Conservation (phyloP, 202 grass and related monocot genomes). For the Panicum hallii region DNA sequence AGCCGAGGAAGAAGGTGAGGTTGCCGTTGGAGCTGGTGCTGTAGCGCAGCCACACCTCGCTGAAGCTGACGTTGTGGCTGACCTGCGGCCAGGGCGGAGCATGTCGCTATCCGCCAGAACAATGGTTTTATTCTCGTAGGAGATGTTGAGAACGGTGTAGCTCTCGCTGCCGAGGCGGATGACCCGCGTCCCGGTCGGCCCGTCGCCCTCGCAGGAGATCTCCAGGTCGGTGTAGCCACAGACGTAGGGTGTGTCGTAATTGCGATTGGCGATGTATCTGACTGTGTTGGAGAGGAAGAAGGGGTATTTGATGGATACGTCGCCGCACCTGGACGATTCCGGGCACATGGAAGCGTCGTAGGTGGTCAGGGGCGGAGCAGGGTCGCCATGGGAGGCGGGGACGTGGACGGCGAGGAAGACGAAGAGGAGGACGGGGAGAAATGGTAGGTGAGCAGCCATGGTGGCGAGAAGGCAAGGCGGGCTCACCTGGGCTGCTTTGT, state of each 20-base stretch:
- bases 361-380: background rate
- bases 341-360: conserved; percentile 23
- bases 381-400: conserved; percentile 16
- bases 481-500: too few relatives aligned
- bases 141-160: conserved; percentile 40
- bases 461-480: background rate
- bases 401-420: conserved; percentile 25
- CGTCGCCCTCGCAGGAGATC: conserved; percentile 5
- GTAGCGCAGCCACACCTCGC: background rate
- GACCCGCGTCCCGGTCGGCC: accelerated
- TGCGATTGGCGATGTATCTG: accelerated
- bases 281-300: conserved; percentile 1
- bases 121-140: background rate
- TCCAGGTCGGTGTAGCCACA: conserved; percentile 58
- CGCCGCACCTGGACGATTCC: background rate
- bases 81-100: accelerated
- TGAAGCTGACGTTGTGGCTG: conserved; percentile 9
- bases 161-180: conserved; percentile 26
- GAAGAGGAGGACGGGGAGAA: background rate
- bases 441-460: conserved; percentile 34
- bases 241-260: accelerated
- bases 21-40: background rate
- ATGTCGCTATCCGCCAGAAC: conserved; percentile 33
- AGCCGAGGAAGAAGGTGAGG: conserved; percentile 53
- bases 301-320: background rate